Evolutionary conservation across 495 filamentous ascomycete species (phyloP).

Genomic region (Astrothelium subdiscretum): DNA sequence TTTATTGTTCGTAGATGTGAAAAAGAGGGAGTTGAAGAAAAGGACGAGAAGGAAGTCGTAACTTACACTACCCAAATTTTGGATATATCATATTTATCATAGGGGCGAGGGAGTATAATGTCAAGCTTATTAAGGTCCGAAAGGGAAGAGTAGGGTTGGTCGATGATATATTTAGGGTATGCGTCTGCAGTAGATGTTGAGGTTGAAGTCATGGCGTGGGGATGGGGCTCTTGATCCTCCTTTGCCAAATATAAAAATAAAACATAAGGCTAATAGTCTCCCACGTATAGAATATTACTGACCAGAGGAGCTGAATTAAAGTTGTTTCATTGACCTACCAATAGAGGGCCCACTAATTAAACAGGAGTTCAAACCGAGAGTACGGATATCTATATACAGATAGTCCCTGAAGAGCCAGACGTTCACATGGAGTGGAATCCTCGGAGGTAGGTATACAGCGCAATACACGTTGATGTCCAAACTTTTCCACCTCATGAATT

Average conservation of each 20-base stretch:
- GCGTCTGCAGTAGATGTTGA: background rate
- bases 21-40: background rate
- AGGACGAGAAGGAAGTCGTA: background rate
- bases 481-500: conserved; percentile 10
- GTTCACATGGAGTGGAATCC: background rate
- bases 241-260: no score
- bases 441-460: no score
- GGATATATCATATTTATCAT: background rate
- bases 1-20: background rate
- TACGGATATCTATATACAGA: background rate
- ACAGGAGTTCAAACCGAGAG: no score
- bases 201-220: background rate
- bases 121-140: conserved; percentile 15
- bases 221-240: no score
- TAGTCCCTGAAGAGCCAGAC: background rate
- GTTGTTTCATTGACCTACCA: no score
- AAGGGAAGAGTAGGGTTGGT: conserved; percentile 10
- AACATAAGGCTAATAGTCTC: no score
- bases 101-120: conserved; percentile 9
- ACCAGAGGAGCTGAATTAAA: no score
- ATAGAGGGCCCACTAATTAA: no score
- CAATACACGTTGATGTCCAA: no score
- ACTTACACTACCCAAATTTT: conserved; percentile 12
- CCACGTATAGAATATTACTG: no score
- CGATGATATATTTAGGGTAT: conserved; percentile 7